These are phyloP conservation scores for Colletotrichum destructivum DNA, from an alignment of 2,329 filamentous ascomycete genomes.

Conservation along the genomic window DNA sequence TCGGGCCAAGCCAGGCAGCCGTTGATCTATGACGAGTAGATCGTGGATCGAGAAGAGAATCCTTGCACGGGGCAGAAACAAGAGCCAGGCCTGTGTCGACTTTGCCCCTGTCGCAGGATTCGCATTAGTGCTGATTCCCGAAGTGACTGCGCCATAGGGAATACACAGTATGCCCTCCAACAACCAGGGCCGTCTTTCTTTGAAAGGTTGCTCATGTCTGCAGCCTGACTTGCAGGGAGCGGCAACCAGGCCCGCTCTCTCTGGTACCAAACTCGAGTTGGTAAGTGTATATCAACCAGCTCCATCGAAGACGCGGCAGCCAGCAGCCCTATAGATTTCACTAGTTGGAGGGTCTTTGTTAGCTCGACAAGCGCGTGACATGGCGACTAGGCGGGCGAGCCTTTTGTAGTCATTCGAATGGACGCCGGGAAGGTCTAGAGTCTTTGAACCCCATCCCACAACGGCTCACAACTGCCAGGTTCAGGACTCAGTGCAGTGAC, in stretches of 20 bases:
- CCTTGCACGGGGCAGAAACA: constrained; percentile 1
- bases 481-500: neutral
- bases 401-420: neutral
- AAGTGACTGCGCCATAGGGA: neutral
- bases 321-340: neutral
- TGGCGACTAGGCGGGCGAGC: neutral
- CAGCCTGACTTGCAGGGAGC: neutral
- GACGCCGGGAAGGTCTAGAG: no score
- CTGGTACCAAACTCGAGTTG: neutral
- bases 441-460: neutral
- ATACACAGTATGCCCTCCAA: neutral
- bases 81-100: no score
- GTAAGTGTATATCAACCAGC: neutral
- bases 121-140: neutral
- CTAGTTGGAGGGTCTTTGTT: neutral
- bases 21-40: constrained; percentile 34
- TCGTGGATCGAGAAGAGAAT: neutral
- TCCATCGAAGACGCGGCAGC: neutral
- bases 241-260: neutral
- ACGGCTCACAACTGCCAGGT: neutral
- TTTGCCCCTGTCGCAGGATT: neutral
- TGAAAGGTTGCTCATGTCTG: neutral
- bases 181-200: neutral
- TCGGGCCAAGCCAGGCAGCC: constrained; percentile 17
- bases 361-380: neutral